Conservation (phyloP, 345 rosid species). For the Acer campestre region DNA sequence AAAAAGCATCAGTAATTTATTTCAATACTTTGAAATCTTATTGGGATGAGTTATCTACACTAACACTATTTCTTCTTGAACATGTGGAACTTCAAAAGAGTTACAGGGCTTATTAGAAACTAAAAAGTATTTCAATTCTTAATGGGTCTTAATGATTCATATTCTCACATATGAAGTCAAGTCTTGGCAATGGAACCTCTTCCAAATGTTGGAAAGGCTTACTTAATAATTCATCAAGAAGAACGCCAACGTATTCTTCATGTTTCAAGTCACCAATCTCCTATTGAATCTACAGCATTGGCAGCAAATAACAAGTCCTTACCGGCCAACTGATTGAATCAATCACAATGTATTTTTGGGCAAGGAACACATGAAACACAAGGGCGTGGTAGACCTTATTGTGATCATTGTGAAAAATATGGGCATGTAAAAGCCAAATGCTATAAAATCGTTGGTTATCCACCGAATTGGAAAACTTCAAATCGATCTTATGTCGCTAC, state of each 20-base stretch:
- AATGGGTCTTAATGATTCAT: not conserved
- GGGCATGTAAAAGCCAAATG: too few species aligned
- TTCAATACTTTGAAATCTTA: too few species aligned
- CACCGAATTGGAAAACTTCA: too few species aligned
- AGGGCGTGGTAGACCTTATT: too few species aligned
- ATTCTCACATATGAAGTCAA: not conserved
- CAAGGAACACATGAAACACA: too few species aligned
- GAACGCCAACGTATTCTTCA: not conserved
- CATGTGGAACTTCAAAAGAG: not conserved
- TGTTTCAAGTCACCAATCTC: not conserved
- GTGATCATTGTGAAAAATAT: too few species aligned
- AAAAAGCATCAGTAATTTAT: too few species aligned
- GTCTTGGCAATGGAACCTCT: not conserved
- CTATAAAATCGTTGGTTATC: too few species aligned
- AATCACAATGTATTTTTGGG: too few species aligned
- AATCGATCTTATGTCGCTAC: too few species aligned
- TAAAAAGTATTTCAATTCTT: not conserved
- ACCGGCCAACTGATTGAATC: too few species aligned
- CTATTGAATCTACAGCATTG: not conserved
- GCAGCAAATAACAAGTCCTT: too few species aligned
- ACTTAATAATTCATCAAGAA: not conserved
- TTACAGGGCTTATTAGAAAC: not conserved
- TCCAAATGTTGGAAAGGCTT: not conserved
- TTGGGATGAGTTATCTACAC: not conserved
- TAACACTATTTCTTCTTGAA: not conserved